Evolutionary conservation across 1,139 yeast genomes (phyloP), one percentile per base, ranked within the genome.

Genomic region (Debaryomyces nepalensis): DNA sequence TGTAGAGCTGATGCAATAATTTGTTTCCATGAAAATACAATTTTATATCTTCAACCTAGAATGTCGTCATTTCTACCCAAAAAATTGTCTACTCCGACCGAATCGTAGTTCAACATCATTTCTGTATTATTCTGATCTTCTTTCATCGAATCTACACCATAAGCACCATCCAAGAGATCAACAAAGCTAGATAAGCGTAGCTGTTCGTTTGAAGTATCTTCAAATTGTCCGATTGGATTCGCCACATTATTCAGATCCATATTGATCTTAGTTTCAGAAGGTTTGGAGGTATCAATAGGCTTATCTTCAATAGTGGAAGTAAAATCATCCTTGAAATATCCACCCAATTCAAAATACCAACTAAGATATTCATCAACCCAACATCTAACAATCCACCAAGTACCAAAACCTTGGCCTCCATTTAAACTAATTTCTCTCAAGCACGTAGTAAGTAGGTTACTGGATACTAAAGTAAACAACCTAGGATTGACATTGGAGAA

Each of bases 361-460:
- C 76, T 75, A 51, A 84, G 66, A 75, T 81, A 85, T 55, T 85
- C 93, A 55, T 83, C 88, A 5, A 83, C 69, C 91, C 95, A 87
- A 58, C 89, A 82, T 43, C 87, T 69, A 10, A 86, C 73, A 26
- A 80, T 76, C 90, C 91, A 86, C 91, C 95, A 86, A 1, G 84
- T 79, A 8, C 84, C 84, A 59, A 86, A 84, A 2, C 84, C 77
- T 39, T 74, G 76, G 3, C 85, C 84, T 2, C 84, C 82, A 21
- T 68, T 65, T 44, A 80, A 66, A 39, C 84, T 77, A 44, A 84
- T 78, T 51, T 82, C 87, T 43, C 87, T 67, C 29, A 84, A 63
- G n/a, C 84, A 79, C n/a, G 83, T 73, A 4, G 87, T 81, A 39
- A 82, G 65, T 4, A 84, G 59, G 10, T 83, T 77, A 33, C 79